Base-by-base conservation (phyloP, 1,284 basidiomycete genomes). In the Bjerkandera adusta region DNA sequence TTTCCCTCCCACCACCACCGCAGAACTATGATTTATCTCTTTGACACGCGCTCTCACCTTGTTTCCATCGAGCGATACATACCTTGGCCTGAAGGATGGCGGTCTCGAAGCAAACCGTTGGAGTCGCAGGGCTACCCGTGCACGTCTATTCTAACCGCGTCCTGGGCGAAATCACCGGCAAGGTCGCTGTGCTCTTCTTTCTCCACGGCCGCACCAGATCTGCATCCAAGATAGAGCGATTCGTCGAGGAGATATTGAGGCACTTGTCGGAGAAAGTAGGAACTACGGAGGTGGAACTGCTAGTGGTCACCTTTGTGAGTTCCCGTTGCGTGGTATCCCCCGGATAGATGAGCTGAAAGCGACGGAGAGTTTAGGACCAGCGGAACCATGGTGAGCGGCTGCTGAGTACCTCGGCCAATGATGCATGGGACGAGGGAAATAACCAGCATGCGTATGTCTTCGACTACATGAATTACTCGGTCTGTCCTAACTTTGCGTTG, bases 311-410 rank as follows among this genome's bases (percentile, higher is more conserved):
- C 1, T 75, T 84, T 55, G 84, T 80, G 56, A 56, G 72, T 64
- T 7, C 30, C 15, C 8, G 24, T 25, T n/a, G 18, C 27, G 27
- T 30, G 8, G 8, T 30, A 30, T 30, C 8, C 27, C n/a, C 8
- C n/a, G n/a, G 8, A 30, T n/a, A 30, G 8, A 30, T n/a, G 8
- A 8, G n/a, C 27, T 30, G 8, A 8, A 30, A 30, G 8, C 27
- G 8, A 30, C 27, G 27, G 8, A n/a, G 8, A 30, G n/a, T 40
- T 7, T 51, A 90, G 88, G 88, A 92, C 56, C 87, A 89, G 54
- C 74, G 87, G 2, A 91, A 91, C 57, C 89, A 92, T 53, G 89
- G 89, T 5, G 62, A 64, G 39, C 70, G 89, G 24, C 58, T 79
- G 12, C 62, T 81, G 3, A 68, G 81, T 43, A 54, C 65, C 16